phyloP scores from a whole-genome alignment of 2,329 filamentous ascomycete genomes.

The Sporothrix phasma region DNA sequence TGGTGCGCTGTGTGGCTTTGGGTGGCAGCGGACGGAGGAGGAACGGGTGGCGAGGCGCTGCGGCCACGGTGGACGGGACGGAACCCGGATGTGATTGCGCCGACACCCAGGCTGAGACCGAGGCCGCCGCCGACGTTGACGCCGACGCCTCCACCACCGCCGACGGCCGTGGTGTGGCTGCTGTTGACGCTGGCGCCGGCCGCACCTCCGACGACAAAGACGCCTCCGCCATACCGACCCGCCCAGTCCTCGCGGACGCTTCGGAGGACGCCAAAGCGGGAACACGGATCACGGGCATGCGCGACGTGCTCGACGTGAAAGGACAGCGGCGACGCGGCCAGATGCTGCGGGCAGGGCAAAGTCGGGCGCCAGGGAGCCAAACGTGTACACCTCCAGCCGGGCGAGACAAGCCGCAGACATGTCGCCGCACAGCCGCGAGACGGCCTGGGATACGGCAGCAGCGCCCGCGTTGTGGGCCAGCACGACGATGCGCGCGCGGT shows the following conservation, averaged over 20 bases:
- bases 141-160: not conserved
- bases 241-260: constrained; percentile 29
- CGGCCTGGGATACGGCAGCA: constrained; percentile 28
- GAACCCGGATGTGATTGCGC: not conserved
- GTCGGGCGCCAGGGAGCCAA: constrained; percentile 31
- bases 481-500: constrained; percentile 27
- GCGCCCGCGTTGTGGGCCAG: constrained; percentile 33
- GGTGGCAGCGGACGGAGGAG: not conserved
- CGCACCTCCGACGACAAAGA: constrained; percentile 27
- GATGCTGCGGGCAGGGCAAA: constrained; percentile 27
- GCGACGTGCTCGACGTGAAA: constrained; percentile 31
- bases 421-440: constrained; percentile 31
- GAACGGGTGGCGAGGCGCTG: not conserved
- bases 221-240: constrained; percentile 31
- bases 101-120: not conserved
- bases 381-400: constrained; percentile 36
- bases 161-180: not conserved
- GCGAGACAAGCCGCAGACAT: constrained; percentile 27
- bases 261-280: constrained; percentile 30
- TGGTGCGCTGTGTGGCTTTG: not conserved
- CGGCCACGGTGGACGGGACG: not conserved
- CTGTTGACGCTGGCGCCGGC: not conserved
- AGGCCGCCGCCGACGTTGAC: no score
- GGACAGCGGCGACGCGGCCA: not conserved
- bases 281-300: constrained; percentile 29